Percentiles rank a stretch among this genome's conserved stretches.
Conservation (phyloP, 441 rosid species). For the Arabidopsis hybrid region DNA sequence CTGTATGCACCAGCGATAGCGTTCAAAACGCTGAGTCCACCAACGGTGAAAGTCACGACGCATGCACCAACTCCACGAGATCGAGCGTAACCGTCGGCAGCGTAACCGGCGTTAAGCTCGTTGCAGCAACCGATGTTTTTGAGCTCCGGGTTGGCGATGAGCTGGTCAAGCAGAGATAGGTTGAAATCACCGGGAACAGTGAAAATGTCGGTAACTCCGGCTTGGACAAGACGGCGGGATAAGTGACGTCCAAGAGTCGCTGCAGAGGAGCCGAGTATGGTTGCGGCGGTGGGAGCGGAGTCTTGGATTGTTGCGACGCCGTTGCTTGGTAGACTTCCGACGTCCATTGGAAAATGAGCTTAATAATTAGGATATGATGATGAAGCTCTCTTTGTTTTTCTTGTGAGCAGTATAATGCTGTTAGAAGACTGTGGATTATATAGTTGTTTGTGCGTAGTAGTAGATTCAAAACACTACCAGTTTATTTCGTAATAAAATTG, state of each 20-base stretch:
- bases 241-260: slow-evolving; percentile 83
- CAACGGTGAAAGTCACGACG: slow-evolving; percentile 83
- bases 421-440: not conserved
- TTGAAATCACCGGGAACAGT: slow-evolving; percentile 95
- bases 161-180: slow-evolving; percentile 77
- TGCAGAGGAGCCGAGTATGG: slow-evolving; percentile 24
- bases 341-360: slow-evolving; percentile 29
- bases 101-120: slow-evolving; percentile 91
- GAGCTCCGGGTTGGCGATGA: slow-evolving; percentile 75
- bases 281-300: slow-evolving; percentile 32
- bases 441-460: not conserved
- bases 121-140: slow-evolving; percentile 90
- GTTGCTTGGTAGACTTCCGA: slow-evolving; percentile 50
- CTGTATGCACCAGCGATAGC: slow-evolving; percentile 86
- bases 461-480: not conserved
- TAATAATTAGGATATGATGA: not conserved
- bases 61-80: slow-evolving; percentile 84
- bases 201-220: slow-evolving; percentile 80
- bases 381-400: not conserved
- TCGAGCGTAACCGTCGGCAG: slow-evolving; percentile 85
- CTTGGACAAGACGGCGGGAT: slow-evolving; percentile 80
- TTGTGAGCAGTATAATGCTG: not conserved
- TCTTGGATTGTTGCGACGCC: slow-evolving; percentile 50
- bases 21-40: slow-evolving; percentile 77
- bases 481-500: not conserved